phyloP scores from a whole-genome alignment of 2,329 filamentous ascomycete species.

The Sporothrix luriei region DNA sequence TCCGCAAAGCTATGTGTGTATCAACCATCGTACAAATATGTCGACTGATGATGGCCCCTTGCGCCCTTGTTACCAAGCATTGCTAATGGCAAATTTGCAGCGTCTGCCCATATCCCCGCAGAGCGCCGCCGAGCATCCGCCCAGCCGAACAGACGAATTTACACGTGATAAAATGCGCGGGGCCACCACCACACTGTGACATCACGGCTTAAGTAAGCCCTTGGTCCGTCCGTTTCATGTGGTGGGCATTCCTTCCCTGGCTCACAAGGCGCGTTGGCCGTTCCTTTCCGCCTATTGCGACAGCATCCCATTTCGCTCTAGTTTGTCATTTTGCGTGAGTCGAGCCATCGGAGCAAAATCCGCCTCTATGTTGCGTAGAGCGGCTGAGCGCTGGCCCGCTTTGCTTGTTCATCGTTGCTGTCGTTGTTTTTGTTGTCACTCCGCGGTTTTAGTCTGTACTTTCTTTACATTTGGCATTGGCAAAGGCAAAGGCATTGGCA shows the following conservation, averaged over 20 bases:
- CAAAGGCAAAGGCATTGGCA: too few relatives aligned
- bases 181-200: not conserved
- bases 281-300: not conserved
- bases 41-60: too few relatives aligned
- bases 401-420: not conserved
- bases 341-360: slow-evolving; percentile 1
- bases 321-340: not conserved
- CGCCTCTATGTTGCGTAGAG: slow-evolving; percentile 9
- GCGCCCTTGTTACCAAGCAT: slow-evolving; percentile 12
- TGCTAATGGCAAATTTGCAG: slow-evolving; percentile 2
- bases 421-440: not conserved
- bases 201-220: slow-evolving; percentile 22
- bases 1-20: too few relatives aligned
- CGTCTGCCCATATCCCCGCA: slow-evolving; percentile 4
- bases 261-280: not conserved
- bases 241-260: not conserved
- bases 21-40: too few relatives aligned
- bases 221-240: slow-evolving; percentile 8
- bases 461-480: not conserved
- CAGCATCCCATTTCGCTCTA: too few relatives aligned
- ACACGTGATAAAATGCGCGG: not conserved
- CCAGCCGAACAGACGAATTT: slow-evolving; percentile 4
- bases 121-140: not conserved
- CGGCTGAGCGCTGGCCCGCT: slow-evolving; percentile 4
- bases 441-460: not conserved